Evolutionary conservation across 331 rosid species (phyloP), one percentile per base, ranked within the genome.

Genomic region (Rosa hybrid): DNA sequence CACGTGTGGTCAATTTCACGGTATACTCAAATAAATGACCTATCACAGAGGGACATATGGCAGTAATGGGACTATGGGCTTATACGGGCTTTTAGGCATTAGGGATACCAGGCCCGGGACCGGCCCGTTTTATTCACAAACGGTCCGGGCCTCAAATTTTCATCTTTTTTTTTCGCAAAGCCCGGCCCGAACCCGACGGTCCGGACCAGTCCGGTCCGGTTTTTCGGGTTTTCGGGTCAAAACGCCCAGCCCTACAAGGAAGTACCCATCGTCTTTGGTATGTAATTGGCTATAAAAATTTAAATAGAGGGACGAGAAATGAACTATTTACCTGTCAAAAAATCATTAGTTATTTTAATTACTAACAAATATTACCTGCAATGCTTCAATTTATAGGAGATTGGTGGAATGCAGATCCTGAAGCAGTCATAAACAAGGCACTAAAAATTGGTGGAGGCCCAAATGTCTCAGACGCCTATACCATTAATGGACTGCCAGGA

Each of bases 401-500:
- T 75, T 84, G 90, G 88, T 87, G 83, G 83, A 87, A 84, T 63
- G 83, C 85, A 54, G 86, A 87, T 68, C 64, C 87, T 51, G 88
- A 87, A 67, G 85, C 83, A 69, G 80, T 87, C 42, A 82, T 87
- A 12, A 63, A 53, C 63, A 84, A 87, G 68, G 90, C 88, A 27
- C 13, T 78, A n/a, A 82, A 80, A 70, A 84, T 80, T 27, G 88
- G 90, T 63, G 88, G 88, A 54, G 90, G 88, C n/a, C 88, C 90
- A 70, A 87, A 87, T 71, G 90, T 87, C 72, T 65, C 90, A 2
- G 86, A 84, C 65, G 84, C 86, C 21, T 84, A 84, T 45, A 84
- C 86, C 27, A 39, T 84, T 17, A 84, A 84, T 62, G 86, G 86
- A 20, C 81, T 83, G 25, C 83, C 86, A 9, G 86, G 86, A 12